A percentile compares a stretch with the other conserved stretches of the same genome.
phyloP scores from a whole-genome alignment of 2,329 filamentous ascomycete genomes.

The Aspergillus quadricinctus region DNA sequence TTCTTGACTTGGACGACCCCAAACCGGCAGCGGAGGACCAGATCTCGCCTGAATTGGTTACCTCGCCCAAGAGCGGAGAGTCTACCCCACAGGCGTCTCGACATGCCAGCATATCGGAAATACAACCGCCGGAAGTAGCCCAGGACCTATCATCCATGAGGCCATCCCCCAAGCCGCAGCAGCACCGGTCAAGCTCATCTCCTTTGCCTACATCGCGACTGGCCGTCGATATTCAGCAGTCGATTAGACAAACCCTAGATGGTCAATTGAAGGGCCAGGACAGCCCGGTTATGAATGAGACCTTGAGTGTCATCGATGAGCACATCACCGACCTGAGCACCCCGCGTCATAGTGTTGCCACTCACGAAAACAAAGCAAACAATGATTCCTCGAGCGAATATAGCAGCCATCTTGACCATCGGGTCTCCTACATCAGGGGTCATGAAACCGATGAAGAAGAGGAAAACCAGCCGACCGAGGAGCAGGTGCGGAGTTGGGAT shows the following conservation, averaged over 20 bases:
- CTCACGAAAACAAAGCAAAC: slow-evolving; percentile 50
- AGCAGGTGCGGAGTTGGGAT: slow-evolving; percentile 75
- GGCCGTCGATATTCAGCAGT: slow-evolving; percentile 38
- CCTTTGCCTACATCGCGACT: slow-evolving; percentile 33
- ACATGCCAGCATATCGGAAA: slow-evolving; percentile 31
- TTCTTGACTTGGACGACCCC: slow-evolving; percentile 9
- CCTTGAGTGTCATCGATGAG: slow-evolving; percentile 91
- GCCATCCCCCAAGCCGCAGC: slow-evolving; percentile 21
- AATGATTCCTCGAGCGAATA: slow-evolving; percentile 89
- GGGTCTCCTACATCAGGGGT: slow-evolving; percentile 86
- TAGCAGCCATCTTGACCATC: slow-evolving; percentile 70
- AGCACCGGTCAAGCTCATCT: slow-evolving; percentile 33
- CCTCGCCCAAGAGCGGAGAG: slow-evolving; percentile 29
- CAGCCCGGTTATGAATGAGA: slow-evolving; percentile 86
- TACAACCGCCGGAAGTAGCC: slow-evolving; percentile 17
- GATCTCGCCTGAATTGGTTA: slow-evolving; percentile 17
- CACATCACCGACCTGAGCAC: slow-evolving; percentile 84
- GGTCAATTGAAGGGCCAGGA: slow-evolving; percentile 53
- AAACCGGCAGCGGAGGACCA: slow-evolving; percentile 11
- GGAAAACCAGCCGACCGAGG: slow-evolving; percentile 61
- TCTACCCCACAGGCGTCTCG: slow-evolving; percentile 39
- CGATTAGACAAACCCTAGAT: slow-evolving; percentile 44
- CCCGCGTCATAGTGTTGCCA: slow-evolving; percentile 51
- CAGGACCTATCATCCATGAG: slow-evolving; percentile 14
- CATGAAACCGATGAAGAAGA: slow-evolving; percentile 95